Conservation (phyloP, 1,139 yeast species). For the Hansenula sp. region DNA sequence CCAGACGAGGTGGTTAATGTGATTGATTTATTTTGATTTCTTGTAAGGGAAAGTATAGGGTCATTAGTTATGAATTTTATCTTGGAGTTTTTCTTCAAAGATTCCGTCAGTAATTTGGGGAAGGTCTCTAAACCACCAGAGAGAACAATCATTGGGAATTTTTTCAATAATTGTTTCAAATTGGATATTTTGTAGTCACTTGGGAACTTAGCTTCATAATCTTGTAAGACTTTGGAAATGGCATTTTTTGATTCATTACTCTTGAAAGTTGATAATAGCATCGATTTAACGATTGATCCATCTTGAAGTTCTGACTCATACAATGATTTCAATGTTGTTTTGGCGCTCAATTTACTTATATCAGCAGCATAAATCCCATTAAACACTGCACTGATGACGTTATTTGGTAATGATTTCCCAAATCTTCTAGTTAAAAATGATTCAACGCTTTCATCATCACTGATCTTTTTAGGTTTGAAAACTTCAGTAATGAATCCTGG, state of each 20-base stretch:
- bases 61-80: conserved; percentile 34
- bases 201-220: conserved; percentile 32
- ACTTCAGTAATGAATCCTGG: conserved; percentile 34
- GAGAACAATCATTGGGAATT: conserved; percentile 51
- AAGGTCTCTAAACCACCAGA: conserved; percentile 51
- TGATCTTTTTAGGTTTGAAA: conserved; percentile 21
- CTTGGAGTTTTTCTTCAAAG: conserved; percentile 35
- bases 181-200: conserved; percentile 35
- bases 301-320: conserved; percentile 53
- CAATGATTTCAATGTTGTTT: conserved; percentile 50
- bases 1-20: conserved; percentile 15
- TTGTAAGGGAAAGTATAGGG: conserved; percentile 16
- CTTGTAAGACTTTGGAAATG: conserved; percentile 21
- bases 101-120: conserved; percentile 38
- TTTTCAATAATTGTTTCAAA: conserved; percentile 35
- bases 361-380: conserved; percentile 96
- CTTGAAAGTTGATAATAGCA: conserved; percentile 19
- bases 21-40: conserved; percentile 10
- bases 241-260: conserved; percentile 7
- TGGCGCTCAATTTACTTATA: conserved; percentile 58
- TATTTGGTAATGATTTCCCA: conserved; percentile 55
- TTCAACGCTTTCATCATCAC: conserved; percentile 67
- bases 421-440: conserved; percentile 67
- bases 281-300: conserved; percentile 53
- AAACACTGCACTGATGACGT: conserved; percentile 73